These are phyloP conservation scores for Ceratobasidium sp. DNA, from an alignment of 1,284 basidiomycete genomes.

Conservation along the genomic window DNA sequence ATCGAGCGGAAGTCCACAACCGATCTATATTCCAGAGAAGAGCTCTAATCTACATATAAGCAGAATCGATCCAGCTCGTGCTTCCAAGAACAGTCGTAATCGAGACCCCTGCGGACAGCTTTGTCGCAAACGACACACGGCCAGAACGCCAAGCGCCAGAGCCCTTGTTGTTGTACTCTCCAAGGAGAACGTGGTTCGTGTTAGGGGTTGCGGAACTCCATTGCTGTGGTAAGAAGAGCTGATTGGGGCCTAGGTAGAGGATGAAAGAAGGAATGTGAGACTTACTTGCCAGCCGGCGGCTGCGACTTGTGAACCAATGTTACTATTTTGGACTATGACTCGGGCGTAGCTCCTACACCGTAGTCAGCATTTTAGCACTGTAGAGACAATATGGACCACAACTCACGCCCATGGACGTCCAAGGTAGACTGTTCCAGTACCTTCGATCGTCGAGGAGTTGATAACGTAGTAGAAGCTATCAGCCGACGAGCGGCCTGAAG, in stretches of 20 bases:
- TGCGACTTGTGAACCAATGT: constrained; percentile 40
- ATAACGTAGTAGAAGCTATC: constrained; percentile 48
- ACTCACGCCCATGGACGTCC: constrained; percentile 40
- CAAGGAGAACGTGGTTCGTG: constrained; percentile 45
- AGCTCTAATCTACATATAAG: constrained; percentile 9
- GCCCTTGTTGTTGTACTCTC: constrained; percentile 46
- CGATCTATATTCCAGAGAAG: too few species aligned
- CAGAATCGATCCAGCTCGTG: constrained; percentile 34
- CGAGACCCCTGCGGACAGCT: constrained; percentile 36
- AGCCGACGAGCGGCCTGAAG: constrained; percentile 40
- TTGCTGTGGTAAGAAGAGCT: not conserved
- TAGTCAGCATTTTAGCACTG: not conserved
- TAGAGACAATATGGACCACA: not conserved
- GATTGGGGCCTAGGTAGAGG: not conserved
- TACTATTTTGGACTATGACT: constrained; percentile 46
- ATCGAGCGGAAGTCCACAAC: too few species aligned
- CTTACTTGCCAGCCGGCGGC: constrained; percentile 44
- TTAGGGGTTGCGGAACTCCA: constrained; percentile 42
- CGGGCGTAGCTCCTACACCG: constrained; percentile 43
- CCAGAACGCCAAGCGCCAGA: constrained; percentile 41
- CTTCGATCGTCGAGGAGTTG: constrained; percentile 44
- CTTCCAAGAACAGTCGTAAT: constrained; percentile 32
- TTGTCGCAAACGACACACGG: constrained; percentile 41
- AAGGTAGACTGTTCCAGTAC: constrained; percentile 37
- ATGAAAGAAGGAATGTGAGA: not conserved